Evolutionary conservation across 768 basidiomycete genomes (phyloP), one percentile per base, ranked within the genome.

Genomic region (Termitomyces sp.): DNA sequence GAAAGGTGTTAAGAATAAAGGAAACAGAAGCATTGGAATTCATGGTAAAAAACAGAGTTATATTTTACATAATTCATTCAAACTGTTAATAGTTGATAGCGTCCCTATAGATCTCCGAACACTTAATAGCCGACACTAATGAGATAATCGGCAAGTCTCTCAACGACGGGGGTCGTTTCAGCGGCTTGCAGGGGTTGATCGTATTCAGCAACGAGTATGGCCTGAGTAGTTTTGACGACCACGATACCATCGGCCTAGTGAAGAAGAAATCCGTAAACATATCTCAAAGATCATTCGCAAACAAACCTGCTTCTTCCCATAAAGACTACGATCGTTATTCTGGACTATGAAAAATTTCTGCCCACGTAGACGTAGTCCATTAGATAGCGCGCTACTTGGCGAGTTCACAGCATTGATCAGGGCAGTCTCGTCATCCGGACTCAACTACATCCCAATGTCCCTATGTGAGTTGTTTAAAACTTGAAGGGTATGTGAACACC

Each of bases 171-270:
- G 22, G 83, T 87, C 18, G 81, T 76, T 68, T 95, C 94, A 16
- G 74, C 64, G 2, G 84, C 86, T 67, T 89, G 87, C 41, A 69
- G 66, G 0, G 92, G 92, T 5, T 77, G 74, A 0, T 58, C 58
- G 71, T 96, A 98, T 67, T 87, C 86, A 5, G 84, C 82, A 22
- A 97, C 85, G 53, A 98, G 76, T 56, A 96, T 75, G n/a, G 91
- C 92, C 66, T 90, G 88, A 60, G 80, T 87, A 18, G 92, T 95
- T 78, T 89, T 90, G 48, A 90, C 85, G 58, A 94, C 65, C 60
- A 85, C 69, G 38, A 77, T 82, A 1, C 95, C 94, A 68, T 91
- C 84, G 22, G 78, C 79, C 93, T 95, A 66, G 33, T 18, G 11
- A 11, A 33, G 22, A 18, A 3, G 33, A 44, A 32, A 11, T 32